phyloP scores from a whole-genome alignment of 2,329 filamentous ascomycete species.

The Verticillium albo-atrum region DNA sequence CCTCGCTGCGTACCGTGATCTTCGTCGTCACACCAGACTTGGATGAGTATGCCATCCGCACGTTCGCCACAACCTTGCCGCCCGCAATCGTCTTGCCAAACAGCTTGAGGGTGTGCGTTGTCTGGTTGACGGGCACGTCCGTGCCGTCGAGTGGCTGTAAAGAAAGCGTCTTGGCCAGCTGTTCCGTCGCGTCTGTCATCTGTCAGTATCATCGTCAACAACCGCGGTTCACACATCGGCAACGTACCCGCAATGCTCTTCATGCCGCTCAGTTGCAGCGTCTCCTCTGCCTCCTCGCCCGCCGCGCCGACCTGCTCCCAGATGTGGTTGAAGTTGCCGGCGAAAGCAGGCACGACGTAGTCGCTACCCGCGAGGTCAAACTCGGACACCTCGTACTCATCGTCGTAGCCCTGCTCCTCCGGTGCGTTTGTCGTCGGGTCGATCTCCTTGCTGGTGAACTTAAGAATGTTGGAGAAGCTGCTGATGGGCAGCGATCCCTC shows the following conservation, averaged over 20 bases:
- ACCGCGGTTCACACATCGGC: neutral
- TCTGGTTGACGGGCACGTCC: slow-evolving; percentile 82
- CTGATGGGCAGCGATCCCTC: slow-evolving; percentile 73
- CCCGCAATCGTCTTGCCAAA: slow-evolving; percentile 93
- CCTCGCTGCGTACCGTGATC: slow-evolving; percentile 86
- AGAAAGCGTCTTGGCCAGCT: slow-evolving; percentile 79
- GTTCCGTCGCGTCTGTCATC: slow-evolving; percentile 79
- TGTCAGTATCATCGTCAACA: slow-evolving; percentile 9
- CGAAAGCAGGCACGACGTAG: slow-evolving; percentile 90
- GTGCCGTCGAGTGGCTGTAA: slow-evolving; percentile 92
- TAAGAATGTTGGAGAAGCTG: slow-evolving; percentile 87
- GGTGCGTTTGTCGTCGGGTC: slow-evolving; percentile 91
- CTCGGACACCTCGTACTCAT: slow-evolving; percentile 96
- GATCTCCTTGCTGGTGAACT: slow-evolving; percentile 97
- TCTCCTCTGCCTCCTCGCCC: slow-evolving; percentile 88
- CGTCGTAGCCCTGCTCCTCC: slow-evolving; percentile 89
- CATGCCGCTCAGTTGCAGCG: slow-evolving; percentile 77
- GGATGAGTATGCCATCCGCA: slow-evolving; percentile 90
- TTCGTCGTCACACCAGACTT: slow-evolving; percentile 95
- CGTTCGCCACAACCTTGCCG: slow-evolving; percentile 78
- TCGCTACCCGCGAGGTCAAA: slow-evolving; percentile 88
- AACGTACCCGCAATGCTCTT: slow-evolving; percentile 87
- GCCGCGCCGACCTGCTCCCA: slow-evolving; percentile 92
- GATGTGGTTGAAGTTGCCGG: slow-evolving; percentile 89
- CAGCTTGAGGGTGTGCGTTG: slow-evolving; percentile 90